phyloP scores from a whole-genome alignment of 2,329 filamentous ascomycete genomes.

The Lecanicillium sp. region DNA sequence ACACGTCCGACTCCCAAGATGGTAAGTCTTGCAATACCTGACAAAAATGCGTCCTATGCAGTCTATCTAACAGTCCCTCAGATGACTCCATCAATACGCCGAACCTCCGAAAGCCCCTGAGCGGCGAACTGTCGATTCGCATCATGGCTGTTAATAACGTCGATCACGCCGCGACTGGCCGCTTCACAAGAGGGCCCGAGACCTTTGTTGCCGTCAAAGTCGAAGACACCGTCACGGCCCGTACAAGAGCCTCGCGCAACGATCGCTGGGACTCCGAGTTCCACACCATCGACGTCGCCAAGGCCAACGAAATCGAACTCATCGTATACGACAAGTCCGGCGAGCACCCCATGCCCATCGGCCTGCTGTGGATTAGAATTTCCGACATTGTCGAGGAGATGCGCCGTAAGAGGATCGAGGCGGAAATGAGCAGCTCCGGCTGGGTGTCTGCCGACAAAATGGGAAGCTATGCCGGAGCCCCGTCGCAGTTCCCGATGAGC shows the following conservation, averaged over 20 bases:
- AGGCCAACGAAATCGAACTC: constrained; percentile 96
- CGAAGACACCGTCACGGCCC: constrained; percentile 83
- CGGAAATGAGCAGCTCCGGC: constrained; percentile 85
- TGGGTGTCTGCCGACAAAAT: constrained; percentile 98
- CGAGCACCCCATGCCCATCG: constrained; percentile 86
- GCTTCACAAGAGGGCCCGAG: constrained; percentile 85
- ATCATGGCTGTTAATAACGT: constrained; percentile 89
- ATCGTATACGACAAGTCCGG: constrained; percentile 94
- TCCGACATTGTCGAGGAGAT: constrained; percentile 97
- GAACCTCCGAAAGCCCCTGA: constrained; percentile 91
- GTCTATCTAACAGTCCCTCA: too few species aligned
- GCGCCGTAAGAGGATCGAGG: constrained; percentile 92
- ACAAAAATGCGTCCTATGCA: too few species aligned
- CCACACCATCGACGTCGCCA: constrained; percentile 90
- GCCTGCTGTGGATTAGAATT: constrained; percentile 90
- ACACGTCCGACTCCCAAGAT: constrained; percentile 67
- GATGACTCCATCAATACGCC: constrained; percentile 96
- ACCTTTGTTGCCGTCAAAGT: constrained; percentile 96
- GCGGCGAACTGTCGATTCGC: constrained; percentile 77
- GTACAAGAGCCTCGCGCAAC: constrained; percentile 75
- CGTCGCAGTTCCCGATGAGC: constrained; percentile 52
- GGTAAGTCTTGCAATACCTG: too few species aligned
- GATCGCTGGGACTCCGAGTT: constrained; percentile 90
- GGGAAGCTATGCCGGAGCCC: constrained; percentile 48
- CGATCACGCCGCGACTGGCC: constrained; percentile 76